Evolutionary conservation across 306 rosid genomes (phyloP).

Genomic region (Ormosia emarginata): DNA sequence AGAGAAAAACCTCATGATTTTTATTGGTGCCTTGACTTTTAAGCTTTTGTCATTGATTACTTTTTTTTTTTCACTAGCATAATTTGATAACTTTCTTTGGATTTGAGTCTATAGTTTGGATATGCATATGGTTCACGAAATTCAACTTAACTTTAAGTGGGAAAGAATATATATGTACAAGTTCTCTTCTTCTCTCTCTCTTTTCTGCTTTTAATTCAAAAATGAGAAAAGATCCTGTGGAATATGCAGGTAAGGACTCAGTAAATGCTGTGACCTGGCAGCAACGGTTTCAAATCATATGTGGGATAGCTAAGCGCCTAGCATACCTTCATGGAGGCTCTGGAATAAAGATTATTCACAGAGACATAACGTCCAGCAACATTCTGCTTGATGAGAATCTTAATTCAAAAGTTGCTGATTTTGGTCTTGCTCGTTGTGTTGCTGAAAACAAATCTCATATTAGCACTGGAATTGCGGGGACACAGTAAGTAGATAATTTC

Average conservation of each 20-base stretch:
- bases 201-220: not conserved
- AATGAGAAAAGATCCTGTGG: not conserved
- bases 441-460: slow-evolving; percentile 43
- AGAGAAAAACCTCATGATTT: no score
- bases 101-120: not conserved
- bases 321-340: slow-evolving; percentile 68
- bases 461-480: slow-evolving; percentile 50
- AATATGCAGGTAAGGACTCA: slow-evolving; percentile 33
- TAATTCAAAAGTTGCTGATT: slow-evolving; percentile 66
- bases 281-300: slow-evolving; percentile 52
- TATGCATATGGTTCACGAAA: not conserved
- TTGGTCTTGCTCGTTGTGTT: slow-evolving; percentile 52
- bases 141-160: not conserved
- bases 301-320: slow-evolving; percentile 66
- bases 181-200: not conserved
- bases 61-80: not conserved
- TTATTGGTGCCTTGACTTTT: not conserved
- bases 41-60: not conserved
- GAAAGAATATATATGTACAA: not conserved
- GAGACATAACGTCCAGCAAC: slow-evolving; percentile 66
- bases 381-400: slow-evolving; percentile 57
- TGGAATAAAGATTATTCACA: slow-evolving; percentile 59
- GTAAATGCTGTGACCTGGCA: slow-evolving; percentile 44
- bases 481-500: slow-evolving; percentile 47
- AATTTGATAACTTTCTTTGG: not conserved